Evolutionary conservation across 176 grass and related monocot species (phyloP).

Genomic region (Oryza australiensis): DNA sequence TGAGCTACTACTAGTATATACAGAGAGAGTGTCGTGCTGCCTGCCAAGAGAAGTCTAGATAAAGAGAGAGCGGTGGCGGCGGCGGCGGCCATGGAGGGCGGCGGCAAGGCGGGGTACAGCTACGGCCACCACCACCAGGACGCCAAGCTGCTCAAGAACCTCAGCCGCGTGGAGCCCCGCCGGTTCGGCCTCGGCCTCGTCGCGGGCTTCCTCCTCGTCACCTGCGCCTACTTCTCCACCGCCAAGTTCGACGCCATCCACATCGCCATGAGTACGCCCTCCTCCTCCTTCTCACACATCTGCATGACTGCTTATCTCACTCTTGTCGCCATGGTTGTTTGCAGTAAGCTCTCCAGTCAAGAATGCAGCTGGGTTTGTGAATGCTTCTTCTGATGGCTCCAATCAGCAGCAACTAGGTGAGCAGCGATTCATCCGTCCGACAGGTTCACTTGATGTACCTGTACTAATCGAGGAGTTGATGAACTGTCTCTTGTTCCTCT

Average conservation of each 20-base stretch:
- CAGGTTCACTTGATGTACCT: not conserved
- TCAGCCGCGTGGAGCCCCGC: slow-evolving; percentile 59
- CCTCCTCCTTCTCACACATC: not conserved
- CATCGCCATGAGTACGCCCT: slow-evolving; percentile 42
- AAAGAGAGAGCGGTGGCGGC: too few species aligned
- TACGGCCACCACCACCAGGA: slow-evolving; percentile 13
- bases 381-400: slow-evolving; percentile 4
- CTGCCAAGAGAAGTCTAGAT: not conserved
- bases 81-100: slow-evolving; percentile 38
- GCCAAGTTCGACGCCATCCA: slow-evolving; percentile 64
- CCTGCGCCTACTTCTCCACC: slow-evolving; percentile 73
- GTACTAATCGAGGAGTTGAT: not conserved
- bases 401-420: slow-evolving; percentile 28
- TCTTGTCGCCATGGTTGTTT: too few species aligned
- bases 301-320: not conserved
- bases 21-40: too few species aligned
- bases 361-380: slow-evolving; percentile 27
- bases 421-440: slow-evolving; percentile 6
- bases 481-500: not conserved
- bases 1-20: not conserved
- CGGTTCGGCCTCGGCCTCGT: slow-evolving; percentile 57
- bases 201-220: slow-evolving; percentile 62
- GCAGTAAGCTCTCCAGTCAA: slow-evolving; percentile 26
- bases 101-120: slow-evolving; percentile 42
- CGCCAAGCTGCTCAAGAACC: slow-evolving; percentile 48